Percentiles rank a stretch among this genome's conserved stretches.
Evolutionary conservation across 2,329 filamentous ascomycete species (phyloP).

Genomic region (Ceratocystis diversiconidia): DNA sequence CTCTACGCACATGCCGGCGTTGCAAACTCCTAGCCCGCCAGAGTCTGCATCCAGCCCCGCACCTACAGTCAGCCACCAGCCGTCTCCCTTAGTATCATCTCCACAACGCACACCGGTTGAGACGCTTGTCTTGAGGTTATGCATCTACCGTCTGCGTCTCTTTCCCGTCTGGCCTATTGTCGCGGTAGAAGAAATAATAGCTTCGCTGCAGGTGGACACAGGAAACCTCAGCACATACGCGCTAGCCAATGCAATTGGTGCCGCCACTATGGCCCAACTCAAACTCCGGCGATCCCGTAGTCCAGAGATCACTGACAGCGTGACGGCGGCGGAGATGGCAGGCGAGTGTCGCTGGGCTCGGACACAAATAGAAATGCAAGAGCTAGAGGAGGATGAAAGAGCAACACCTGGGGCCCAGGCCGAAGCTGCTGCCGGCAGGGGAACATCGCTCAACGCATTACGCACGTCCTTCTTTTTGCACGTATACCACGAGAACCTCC

Average conservation of each 20-base stretch:
- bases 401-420: neutral
- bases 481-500: slow-evolving; percentile 37
- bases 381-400: slow-evolving; percentile 14
- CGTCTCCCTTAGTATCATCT: neutral
- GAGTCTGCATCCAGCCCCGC: neutral
- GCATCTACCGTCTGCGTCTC: slow-evolving; percentile 35
- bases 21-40: neutral
- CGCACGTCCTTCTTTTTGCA: slow-evolving; percentile 38
- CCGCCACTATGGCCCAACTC: slow-evolving; percentile 36
- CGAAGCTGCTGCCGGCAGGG: neutral
- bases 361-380: slow-evolving; percentile 19
- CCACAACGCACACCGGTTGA: slow-evolving; percentile 5
- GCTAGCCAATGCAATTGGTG: slow-evolving; percentile 33
- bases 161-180: slow-evolving; percentile 40
- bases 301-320: slow-evolving; percentile 21
- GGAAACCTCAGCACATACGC: slow-evolving; percentile 27
- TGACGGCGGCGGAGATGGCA: slow-evolving; percentile 26
- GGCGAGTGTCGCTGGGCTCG: slow-evolving; percentile 26
- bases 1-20: neutral
- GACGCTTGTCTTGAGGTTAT: slow-evolving; percentile 22
- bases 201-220: slow-evolving; percentile 25
- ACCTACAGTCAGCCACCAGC: neutral
- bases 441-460: slow-evolving; percentile 29
- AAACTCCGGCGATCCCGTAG: slow-evolving; percentile 27
- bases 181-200: slow-evolving; percentile 30